Evolutionary conservation across 257 asterid species (phyloP), one percentile per base, ranked within the genome.

Genomic region (Solanum commersonii): DNA sequence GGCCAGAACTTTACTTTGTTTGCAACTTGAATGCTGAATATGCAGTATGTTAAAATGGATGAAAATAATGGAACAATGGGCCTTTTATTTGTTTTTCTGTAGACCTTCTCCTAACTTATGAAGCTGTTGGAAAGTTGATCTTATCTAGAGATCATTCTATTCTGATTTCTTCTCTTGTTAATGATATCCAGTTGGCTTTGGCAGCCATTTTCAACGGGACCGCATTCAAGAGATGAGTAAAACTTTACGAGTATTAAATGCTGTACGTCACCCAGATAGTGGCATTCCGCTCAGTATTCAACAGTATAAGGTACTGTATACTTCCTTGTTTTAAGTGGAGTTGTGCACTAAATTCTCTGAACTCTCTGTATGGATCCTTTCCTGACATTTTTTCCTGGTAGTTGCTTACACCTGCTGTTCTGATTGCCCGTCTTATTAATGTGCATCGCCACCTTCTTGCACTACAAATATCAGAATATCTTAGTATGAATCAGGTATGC

Each of bases 211-310:
- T 92, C 98, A 94, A 88, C 98, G 96, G 91, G 98, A 97, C 89
- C 92, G 88, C 90, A 92, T 97, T 88, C 95, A 92, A 88, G 99
- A 97, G 90, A 96, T 92, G 94, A 93, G 95, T 87, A 94, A 94
- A 90, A 94, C 89, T 67, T 91, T 97, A 87, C 98, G 99, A 78
- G 98, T 97, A 67, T 88, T 97, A 82, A 97, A 97, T 95, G 97
- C 95, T 88, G 99, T 94, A 67, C 98, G 98, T 88, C 91, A 93
- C 85, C 92, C 88, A 16, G 95, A 97, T 81, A 91, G 94, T 74
- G 99, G 99, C 38, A 94, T 94, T 89, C 98, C 99, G 88, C 94
- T 96, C 37, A 97, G 99, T 93, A 94, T 96, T 92, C 97, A 96
- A 89, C 99, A 97, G 89, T 97, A 95, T 92, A 94, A 97, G 99